Evolutionary conservation across 768 basidiomycete species (phyloP).

Genomic region (Auricularia sp.): DNA sequence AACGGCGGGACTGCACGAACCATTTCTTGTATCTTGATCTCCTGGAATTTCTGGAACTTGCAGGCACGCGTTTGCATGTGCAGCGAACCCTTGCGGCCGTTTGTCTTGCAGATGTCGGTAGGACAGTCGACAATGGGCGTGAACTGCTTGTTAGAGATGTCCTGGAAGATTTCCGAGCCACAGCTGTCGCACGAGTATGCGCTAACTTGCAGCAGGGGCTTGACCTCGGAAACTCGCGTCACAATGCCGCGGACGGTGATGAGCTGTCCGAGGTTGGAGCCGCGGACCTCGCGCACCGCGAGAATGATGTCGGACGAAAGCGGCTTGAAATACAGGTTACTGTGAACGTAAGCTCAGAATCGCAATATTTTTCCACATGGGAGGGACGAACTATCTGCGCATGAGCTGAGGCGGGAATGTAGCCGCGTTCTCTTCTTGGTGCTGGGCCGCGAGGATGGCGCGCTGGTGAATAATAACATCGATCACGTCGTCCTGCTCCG

Average conservation of each 20-base stretch:
- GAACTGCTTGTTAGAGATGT: conserved; percentile 87
- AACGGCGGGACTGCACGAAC: conserved; percentile 29
- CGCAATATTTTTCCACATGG: conserved; percentile 6
- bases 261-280: conserved; percentile 75
- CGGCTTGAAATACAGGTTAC: conserved; percentile 91
- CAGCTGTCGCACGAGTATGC: conserved; percentile 98
- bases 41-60: conserved; percentile 96
- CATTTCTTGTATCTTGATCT: conserved; percentile 99
- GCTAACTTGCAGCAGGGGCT: conserved; percentile 92
- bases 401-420: conserved; percentile 87
- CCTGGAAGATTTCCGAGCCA: conserved; percentile 97
- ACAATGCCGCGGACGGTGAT: conserved; percentile 98
- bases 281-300: conserved; percentile 88
- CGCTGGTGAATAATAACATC: conserved; percentile 95
- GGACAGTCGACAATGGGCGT: conserved; percentile 82
- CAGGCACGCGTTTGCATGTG: conserved; percentile 99
- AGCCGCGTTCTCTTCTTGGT: conserved; percentile 56
- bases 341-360: conserved; percentile 21
- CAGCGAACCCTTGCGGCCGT: conserved; percentile 77
- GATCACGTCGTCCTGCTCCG: conserved; percentile 86
- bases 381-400: conserved; percentile 77
- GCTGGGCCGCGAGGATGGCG: conserved; percentile 74
- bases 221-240: conserved; percentile 97
- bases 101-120: conserved; percentile 73
- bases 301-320: conserved; percentile 44